Conservation (phyloP, 805 yeast genomes). For the Yamadazyma olivae region DNA sequence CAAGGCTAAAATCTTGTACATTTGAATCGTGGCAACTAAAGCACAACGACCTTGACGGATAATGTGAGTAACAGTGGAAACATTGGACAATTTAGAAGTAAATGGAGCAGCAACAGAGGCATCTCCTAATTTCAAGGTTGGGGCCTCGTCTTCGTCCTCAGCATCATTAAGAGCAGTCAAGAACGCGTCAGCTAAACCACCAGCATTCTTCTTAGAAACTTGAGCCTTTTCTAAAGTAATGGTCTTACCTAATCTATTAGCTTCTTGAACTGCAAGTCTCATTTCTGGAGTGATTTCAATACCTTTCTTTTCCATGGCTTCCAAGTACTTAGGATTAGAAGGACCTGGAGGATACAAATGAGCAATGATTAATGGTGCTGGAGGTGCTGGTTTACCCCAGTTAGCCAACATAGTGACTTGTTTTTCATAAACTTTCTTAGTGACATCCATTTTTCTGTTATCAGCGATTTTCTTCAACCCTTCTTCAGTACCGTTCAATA, state of each 20-base stretch:
- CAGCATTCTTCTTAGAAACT: constrained; percentile 23
- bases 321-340: constrained; percentile 79
- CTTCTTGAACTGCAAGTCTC: constrained; percentile 54
- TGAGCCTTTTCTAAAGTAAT: constrained; percentile 19
- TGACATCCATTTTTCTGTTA: constrained; percentile 62
- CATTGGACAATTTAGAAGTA: constrained; percentile 90
- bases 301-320: constrained; percentile 83
- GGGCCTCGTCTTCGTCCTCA: constrained; percentile 81
- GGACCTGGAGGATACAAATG: constrained; percentile 97
- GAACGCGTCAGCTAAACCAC: constrained; percentile 58
- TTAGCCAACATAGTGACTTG: constrained; percentile 74
- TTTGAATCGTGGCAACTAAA: constrained; percentile 93
- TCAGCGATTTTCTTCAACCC: constrained; percentile 88
- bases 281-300: constrained; percentile 74
- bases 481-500: constrained; percentile 94
- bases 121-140: constrained; percentile 91
- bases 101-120: constrained; percentile 99
- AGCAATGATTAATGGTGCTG: constrained; percentile 83
- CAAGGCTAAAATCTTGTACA: constrained; percentile 96
- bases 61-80: constrained; percentile 87
- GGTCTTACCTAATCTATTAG: constrained; percentile 35
- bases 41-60: constrained; percentile 99
- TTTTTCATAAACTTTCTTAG: constrained; percentile 71
- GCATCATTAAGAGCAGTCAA: constrained; percentile 51
- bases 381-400: constrained; percentile 84